phyloP scores from a whole-genome alignment of 208 protist species.

The Crithidia expoeki region DNA sequence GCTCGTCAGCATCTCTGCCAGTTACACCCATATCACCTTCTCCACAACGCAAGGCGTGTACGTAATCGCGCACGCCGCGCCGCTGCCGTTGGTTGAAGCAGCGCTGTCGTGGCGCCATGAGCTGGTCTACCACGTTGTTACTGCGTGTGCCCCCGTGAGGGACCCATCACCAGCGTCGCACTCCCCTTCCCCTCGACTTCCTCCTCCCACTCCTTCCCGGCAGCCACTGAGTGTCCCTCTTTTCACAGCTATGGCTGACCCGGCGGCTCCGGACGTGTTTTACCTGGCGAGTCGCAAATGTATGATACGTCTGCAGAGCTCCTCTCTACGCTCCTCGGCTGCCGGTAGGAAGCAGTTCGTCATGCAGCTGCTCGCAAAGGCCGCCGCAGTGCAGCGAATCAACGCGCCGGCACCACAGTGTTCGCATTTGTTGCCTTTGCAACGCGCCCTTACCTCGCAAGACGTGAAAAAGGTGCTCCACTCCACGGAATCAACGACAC shows the following conservation, averaged over 20 bases:
- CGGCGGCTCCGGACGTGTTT: conserved; percentile 21
- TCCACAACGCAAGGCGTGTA: conserved; percentile 43
- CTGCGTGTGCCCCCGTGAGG: not conserved
- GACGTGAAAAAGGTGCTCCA: not conserved
- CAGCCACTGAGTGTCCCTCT: not conserved
- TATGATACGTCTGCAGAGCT: conserved; percentile 13
- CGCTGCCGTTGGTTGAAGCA: conserved; percentile 31
- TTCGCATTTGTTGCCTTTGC: not conserved
- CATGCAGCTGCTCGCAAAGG: conserved; percentile 16
- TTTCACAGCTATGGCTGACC: conserved; percentile 11
- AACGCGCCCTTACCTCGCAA: not conserved
- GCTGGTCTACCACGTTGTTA: conserved; percentile 21
- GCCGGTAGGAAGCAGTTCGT: conserved; percentile 16
- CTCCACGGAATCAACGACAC: not conserved
- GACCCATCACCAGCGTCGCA: not conserved
- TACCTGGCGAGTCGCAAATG: conserved; percentile 16
- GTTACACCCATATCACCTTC: conserved; percentile 44
- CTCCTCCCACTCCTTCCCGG: not conserved
- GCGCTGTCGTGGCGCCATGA: conserved; percentile 20
- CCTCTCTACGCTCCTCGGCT: not conserved
- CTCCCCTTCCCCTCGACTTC: not conserved
- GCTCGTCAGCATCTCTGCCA: conserved; percentile 22
- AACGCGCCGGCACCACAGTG: not conserved
- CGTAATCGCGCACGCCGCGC: conserved; percentile 45
- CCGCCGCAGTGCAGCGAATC: conserved; percentile 3